These are phyloP conservation scores for Cyberlindnera xishuangbannaensis DNA, from an alignment of 805 yeast genomes.

Conservation along the genomic window DNA sequence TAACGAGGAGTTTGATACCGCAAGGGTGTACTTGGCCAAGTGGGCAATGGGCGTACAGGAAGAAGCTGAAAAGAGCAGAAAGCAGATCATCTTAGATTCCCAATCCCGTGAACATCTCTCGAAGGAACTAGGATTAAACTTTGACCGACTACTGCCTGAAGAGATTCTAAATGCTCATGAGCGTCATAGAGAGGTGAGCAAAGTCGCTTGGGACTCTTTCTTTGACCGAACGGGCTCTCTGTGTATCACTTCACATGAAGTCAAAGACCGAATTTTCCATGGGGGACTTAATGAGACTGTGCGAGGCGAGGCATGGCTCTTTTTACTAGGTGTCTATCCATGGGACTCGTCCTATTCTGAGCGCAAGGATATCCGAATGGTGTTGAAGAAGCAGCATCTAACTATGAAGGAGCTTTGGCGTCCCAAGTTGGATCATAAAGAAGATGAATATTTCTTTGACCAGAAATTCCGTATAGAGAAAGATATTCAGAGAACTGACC, in stretches of 20 bases:
- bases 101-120: conserved; percentile 49
- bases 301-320: conserved; percentile 79
- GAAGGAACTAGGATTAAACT: conserved; percentile 56
- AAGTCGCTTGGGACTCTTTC: conserved; percentile 76
- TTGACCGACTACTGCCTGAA: conserved; percentile 46
- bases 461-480: conserved; percentile 88
- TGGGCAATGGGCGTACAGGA: conserved; percentile 96
- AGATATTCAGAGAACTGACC: conserved; percentile 88
- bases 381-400: conserved; percentile 55
- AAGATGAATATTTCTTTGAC: conserved; percentile 76
- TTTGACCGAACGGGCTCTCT: conserved; percentile 79
- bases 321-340: conserved; percentile 74
- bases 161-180: conserved; percentile 54
- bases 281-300: conserved; percentile 66
- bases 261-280: conserved; percentile 80
- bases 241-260: conserved; percentile 64
- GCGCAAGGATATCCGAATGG: conserved; percentile 50
- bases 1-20: conserved; percentile 89
- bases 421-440: conserved; percentile 40
- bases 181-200: conserved; percentile 59
- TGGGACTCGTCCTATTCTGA: conserved; percentile 81
- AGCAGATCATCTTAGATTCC: conserved; percentile 50
- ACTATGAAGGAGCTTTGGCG: conserved; percentile 69
- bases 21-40: conserved; percentile 85
- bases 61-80: conserved; percentile 64